Evolutionary conservation across 768 basidiomycete genomes (phyloP), one percentile per base, ranked within the genome.

Genomic region (Leccinum sublutescens): DNA sequence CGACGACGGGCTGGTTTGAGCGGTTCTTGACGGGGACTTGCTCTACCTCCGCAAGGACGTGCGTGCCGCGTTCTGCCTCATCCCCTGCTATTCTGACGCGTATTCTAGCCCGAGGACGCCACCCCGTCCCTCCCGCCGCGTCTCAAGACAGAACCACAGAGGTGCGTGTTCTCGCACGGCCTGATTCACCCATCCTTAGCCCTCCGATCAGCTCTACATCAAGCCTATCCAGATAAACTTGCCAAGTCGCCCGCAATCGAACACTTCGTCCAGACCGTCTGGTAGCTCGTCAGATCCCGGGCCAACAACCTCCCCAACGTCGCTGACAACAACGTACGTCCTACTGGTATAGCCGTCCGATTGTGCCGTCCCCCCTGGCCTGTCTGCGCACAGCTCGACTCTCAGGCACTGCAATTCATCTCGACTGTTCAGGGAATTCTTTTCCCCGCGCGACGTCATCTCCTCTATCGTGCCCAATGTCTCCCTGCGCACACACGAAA

Each of bases 401-500:
- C 93, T 7, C 91, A 94, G 75, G 87, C 94, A 1, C 80, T 98
- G 50, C 84, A 87, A 19, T 98, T 98, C 76, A 84, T 98, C 61
- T 93, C 93, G 5, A 92, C 92, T 5, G 89, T 92, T 80, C 77
- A 4, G 93, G 25, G 0, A 25, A 25, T 25, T 25, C 25, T 25
- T 0, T 25, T 25, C 25, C 17, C 34, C 88, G 2, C 80, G 80
- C n/a, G 87, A 89, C 1, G 94, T 89, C 1, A 88, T 98, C 56
- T 84, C 85, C 11, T 83, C 85, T 2, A 88, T 98, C 25, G 81
- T 98, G 31, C 95, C 96, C n/a, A 98, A 97, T 67, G 91, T 97
- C 59, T 78, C 84, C 14, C 79, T 98, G 14, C 84, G 95, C 61
- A 88, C 90, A 47, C 90, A 93, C 64, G 95, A 98, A 57, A 81